Evolutionary conservation across 768 basidiomycete genomes (phyloP).

Genomic region (Phylloporus rhodoxanthus): DNA sequence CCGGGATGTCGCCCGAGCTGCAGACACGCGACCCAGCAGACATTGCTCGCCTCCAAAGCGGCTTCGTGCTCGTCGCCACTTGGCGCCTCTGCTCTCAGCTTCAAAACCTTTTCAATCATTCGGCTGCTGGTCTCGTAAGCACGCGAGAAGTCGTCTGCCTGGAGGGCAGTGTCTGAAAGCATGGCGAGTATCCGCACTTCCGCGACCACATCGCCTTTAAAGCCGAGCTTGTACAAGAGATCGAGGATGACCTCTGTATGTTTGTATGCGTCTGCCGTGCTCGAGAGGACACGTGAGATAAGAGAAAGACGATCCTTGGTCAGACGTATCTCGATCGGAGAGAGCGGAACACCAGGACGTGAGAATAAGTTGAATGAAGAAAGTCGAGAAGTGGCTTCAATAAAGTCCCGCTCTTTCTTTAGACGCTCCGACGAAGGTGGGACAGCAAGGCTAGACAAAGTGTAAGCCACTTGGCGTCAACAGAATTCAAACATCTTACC

Average conservation of each 20-base stretch:
- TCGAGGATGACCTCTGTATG: slow-evolving; percentile 91
- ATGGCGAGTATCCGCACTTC: slow-evolving; percentile 82
- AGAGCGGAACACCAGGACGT: slow-evolving; percentile 66
- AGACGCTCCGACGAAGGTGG: slow-evolving; percentile 59
- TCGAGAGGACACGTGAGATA: slow-evolving; percentile 80
- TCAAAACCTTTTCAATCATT: slow-evolving; percentile 62
- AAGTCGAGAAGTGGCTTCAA: slow-evolving; percentile 94
- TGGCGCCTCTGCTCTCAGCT: slow-evolving; percentile 36
- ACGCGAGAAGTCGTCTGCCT: slow-evolving; percentile 68
- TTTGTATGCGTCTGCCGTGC: slow-evolving; percentile 82
- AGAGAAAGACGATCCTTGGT: slow-evolving; percentile 84
- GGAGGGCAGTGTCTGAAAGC: slow-evolving; percentile 84
- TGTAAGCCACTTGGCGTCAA: slow-evolving; percentile 1
- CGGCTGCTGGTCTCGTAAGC: slow-evolving; percentile 67
- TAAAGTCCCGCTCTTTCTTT: slow-evolving; percentile 77
- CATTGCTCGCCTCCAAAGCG: slow-evolving; percentile 60
- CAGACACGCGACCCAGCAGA: slow-evolving; percentile 88
- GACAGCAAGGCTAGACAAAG: slow-evolving; percentile 61
- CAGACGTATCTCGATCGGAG: slow-evolving; percentile 90
- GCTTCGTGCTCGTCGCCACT: slow-evolving; percentile 33
- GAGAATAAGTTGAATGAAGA: slow-evolving; percentile 86
- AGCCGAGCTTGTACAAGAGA: slow-evolving; percentile 84
- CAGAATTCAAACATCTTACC: slow-evolving; percentile 42
- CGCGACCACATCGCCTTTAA: slow-evolving; percentile 60
- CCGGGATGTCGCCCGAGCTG: slow-evolving; percentile 81